Evolutionary conservation across 1,284 basidiomycete species (phyloP), one percentile per base, ranked within the genome.

Genomic region (Microbotryum silenes-acaulis): DNA sequence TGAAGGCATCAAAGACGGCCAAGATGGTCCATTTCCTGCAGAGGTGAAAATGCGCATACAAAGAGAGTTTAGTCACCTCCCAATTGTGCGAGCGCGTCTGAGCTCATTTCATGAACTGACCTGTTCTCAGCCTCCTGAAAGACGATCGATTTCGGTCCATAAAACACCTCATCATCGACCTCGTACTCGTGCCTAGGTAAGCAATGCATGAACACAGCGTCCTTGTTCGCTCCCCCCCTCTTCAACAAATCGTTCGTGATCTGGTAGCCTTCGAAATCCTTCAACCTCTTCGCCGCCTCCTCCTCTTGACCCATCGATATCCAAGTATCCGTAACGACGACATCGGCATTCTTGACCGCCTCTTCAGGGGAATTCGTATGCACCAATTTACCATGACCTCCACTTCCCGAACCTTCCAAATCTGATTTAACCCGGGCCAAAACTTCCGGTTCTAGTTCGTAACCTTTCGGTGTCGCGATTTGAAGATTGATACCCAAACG

Each of bases 301-400:
- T 85, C 87, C 77, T 98, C 96, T 77, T 97, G 92, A 31, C 94
- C 96, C 94, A 98, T 98, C 5, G 91, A 94, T 71, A 98, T 92
- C 91, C 92, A 97, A 4, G 92, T 97, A 76, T 97, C 92, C 3
- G 96, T 98, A 23, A 97, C 84, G 54, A 98, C 87, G 23, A 97
- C 83, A 74, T 97, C 91, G 20, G 96, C 94, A 53, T 86, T 87
- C 18, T 85, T 77, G 16, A 97, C 87, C 0, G 96, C 94, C 72
- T 91, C 89, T 47, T 80, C 80, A 0, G 96, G 93, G 71, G 89
- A 85, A 31, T 79, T 79, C 23, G 82, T 82, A 87, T 89, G 90
- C 73, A 78, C 81, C 55, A 93, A 88, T 42, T 73, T 69, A 53
- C 79, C 78, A 49, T 73, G 70, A 47, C 74, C 72, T 65, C 73